A percentile compares a stretch with the other conserved stretches of the same genome.
phyloP scores from a whole-genome alignment of 1,284 basidiomycete species.

The Cryptococcus sp. region DNA sequence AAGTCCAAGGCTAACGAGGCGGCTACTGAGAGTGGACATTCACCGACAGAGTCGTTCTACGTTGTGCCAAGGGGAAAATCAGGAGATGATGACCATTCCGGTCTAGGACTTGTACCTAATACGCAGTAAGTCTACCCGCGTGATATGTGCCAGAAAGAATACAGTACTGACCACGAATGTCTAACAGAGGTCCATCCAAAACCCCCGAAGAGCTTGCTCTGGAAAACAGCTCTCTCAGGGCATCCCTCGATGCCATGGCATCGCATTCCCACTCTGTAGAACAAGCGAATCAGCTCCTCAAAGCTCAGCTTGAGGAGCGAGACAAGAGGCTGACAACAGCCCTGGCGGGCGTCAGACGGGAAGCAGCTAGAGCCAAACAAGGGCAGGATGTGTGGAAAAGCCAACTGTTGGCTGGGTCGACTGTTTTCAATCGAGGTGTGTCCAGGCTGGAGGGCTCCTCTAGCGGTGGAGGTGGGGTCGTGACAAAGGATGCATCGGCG shows the following conservation, averaged over 20 bases:
- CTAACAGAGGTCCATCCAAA: slow-evolving; percentile 26
- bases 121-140: not conserved
- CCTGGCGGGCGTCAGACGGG: slow-evolving; percentile 38
- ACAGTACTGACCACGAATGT: not conserved
- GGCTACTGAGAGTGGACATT: slow-evolving; percentile 16
- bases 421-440: not conserved
- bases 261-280: slow-evolving; percentile 39
- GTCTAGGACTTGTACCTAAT: not conserved
- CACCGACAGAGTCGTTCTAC: slow-evolving; percentile 39
- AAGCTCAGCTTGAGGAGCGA: slow-evolving; percentile 31
- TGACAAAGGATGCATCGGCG: not conserved
- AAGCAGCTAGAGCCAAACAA: slow-evolving; percentile 37
- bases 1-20: slow-evolving; percentile 7
- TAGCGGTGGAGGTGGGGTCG: slow-evolving; percentile 1
- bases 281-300: slow-evolving; percentile 28
- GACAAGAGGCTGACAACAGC: slow-evolving; percentile 41
- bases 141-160: not conserved
- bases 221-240: slow-evolving; percentile 46
- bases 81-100: not conserved
- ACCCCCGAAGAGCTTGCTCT: slow-evolving; percentile 49
- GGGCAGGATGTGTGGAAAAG: slow-evolving; percentile 37
- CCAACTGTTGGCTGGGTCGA: slow-evolving; percentile 25
- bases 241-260: slow-evolving; percentile 45
- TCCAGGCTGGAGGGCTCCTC: slow-evolving; percentile 1
- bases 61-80: slow-evolving; percentile 20